Conservation (phyloP, 108 stramenopile genomes). For the Nitzschia palea region DNA sequence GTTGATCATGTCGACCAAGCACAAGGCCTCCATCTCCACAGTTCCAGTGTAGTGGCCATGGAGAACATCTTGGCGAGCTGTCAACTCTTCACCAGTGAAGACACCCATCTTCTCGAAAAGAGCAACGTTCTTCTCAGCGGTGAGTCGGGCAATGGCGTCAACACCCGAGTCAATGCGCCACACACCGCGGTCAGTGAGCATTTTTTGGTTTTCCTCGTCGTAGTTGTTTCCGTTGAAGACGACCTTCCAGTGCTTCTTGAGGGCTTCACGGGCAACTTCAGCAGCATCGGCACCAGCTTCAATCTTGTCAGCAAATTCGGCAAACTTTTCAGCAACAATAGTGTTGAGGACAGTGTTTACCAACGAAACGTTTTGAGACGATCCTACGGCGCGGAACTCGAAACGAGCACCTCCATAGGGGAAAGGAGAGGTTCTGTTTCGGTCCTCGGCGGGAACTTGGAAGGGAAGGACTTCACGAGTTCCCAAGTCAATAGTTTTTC, state of each 20-base stretch:
- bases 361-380: constrained; percentile 90
- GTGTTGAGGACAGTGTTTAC: constrained; percentile 95
- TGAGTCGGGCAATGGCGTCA: constrained; percentile 83
- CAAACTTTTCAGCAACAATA: constrained; percentile 90
- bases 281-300: constrained; percentile 74
- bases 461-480: constrained; percentile 78
- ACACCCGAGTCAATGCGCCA: constrained; percentile 94
- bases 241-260: constrained; percentile 88
- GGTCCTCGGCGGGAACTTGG: constrained; percentile 92
- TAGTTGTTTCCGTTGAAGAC: constrained; percentile 98
- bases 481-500: constrained; percentile 83
- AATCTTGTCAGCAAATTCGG: constrained; percentile 84
- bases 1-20: constrained; percentile 92
- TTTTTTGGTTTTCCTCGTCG: constrained; percentile 69
- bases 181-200: constrained; percentile 85
- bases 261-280: constrained; percentile 74
- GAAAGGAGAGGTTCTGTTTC: constrained; percentile 96
- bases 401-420: constrained; percentile 94
- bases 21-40: constrained; percentile 91
- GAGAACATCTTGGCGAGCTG: constrained; percentile 83
- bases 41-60: constrained; percentile 93
- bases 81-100: constrained; percentile 78
- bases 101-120: constrained; percentile 93
- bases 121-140: constrained; percentile 82
- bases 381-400: constrained; percentile 97